Evolutionary conservation across 106 monocot genomes (phyloP).

Genomic region (Acorus calamus): DNA sequence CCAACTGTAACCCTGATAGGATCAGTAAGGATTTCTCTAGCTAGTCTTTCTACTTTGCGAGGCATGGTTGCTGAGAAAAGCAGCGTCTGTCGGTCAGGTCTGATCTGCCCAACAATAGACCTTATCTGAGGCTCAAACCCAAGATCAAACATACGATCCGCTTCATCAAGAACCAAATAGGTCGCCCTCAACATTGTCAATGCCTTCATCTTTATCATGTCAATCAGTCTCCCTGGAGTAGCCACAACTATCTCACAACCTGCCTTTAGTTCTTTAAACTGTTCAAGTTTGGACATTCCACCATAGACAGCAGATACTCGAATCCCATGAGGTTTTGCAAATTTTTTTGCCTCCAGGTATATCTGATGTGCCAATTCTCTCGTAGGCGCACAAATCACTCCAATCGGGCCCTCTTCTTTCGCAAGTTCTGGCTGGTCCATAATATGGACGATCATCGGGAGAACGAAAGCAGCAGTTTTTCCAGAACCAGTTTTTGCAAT

Average conservation of each 20-base stretch:
- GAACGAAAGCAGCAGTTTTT: constrained; percentile 92
- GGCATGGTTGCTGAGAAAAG: constrained; percentile 99
- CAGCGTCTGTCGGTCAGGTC: constrained; percentile 88
- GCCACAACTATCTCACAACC: constrained; percentile 96
- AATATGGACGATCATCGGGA: constrained; percentile 96
- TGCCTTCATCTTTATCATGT: constrained; percentile 89
- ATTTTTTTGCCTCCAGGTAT: constrained; percentile 87
- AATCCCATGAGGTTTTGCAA: constrained; percentile 78
- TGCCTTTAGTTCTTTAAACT: constrained; percentile 94
- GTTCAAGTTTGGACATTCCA: constrained; percentile 87
- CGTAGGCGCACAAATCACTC: constrained; percentile 91
- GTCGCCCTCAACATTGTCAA: constrained; percentile 73
- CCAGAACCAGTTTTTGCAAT: constrained; percentile 99
- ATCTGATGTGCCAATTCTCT: constrained; percentile 98
- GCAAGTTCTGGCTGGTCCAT: constrained; percentile 95
- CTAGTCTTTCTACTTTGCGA: constrained; percentile 72
- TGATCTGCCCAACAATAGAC: constrained; percentile 89
- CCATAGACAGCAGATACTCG: constrained; percentile 85
- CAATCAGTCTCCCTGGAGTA: constrained; percentile 93
- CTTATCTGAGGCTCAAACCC: constrained; percentile 96
- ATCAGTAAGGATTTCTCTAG: constrained; percentile 75
- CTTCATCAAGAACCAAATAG: constrained; percentile 92
- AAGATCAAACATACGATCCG: constrained; percentile 98
- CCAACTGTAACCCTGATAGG: constrained; percentile 88
- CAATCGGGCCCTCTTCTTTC: constrained; percentile 94